A percentile compares a stretch with the other conserved stretches of the same genome.
phyloP scores from a whole-genome alignment of 768 basidiomycete genomes.

The Tulasnella sp. region DNA sequence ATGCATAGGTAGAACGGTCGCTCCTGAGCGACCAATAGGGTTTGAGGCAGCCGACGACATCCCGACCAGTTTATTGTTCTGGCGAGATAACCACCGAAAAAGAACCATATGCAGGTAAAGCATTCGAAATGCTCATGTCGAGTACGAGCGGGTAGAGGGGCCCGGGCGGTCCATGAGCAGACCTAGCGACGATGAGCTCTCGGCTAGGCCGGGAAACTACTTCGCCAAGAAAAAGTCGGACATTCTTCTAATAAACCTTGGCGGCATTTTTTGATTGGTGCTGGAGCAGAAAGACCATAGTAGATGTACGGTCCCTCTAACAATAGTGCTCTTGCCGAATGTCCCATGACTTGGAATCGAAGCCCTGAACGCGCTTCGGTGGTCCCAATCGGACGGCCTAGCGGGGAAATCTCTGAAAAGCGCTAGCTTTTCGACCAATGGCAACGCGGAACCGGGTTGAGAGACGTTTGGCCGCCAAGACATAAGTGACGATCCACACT shows the following conservation, averaged over 20 bases:
- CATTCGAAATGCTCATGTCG: background rate
- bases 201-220: background rate
- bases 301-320: background rate
- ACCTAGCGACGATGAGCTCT: background rate
- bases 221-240: background rate
- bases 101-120: background rate
- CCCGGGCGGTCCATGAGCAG: background rate
- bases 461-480: background rate
- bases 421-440: background rate
- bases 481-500: background rate
- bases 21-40: background rate
- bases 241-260: background rate
- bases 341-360: background rate
- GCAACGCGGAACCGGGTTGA: background rate
- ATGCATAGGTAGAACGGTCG: background rate
- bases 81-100: background rate
- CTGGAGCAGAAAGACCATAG: background rate
- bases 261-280: background rate
- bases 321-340: background rate
- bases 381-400: background rate
- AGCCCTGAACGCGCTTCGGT: background rate
- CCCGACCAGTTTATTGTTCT: background rate
- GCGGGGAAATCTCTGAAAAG: background rate
- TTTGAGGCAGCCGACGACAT: background rate
- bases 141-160: background rate